Evolutionary conservation across 371 early-diverging fungal species (phyloP).

Genomic region (Chytridium lagenaria): DNA sequence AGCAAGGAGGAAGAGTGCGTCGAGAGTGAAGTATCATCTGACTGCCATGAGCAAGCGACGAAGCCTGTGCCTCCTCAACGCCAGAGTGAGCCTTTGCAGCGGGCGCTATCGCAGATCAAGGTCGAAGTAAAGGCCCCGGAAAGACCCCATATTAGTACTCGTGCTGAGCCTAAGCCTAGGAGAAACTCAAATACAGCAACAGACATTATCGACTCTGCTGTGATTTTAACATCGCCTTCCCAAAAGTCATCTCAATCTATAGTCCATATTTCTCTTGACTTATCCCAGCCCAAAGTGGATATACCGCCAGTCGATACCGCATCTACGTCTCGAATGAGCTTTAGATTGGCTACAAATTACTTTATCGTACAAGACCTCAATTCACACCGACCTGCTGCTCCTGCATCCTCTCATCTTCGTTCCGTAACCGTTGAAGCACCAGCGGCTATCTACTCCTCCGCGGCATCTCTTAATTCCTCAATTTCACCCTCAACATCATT

Average conservation of each 20-base stretch:
- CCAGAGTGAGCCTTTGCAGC: no score
- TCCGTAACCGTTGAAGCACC: not conserved
- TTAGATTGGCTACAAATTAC: slow-evolving; percentile 26
- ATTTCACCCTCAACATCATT: slow-evolving; percentile 12
- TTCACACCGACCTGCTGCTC: not conserved
- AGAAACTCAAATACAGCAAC: not conserved
- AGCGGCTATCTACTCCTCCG: not conserved
- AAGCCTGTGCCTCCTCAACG: not conserved
- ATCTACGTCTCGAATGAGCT: not conserved
- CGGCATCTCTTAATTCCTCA: not conserved
- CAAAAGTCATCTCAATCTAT: not conserved
- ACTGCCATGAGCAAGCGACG: not conserved
- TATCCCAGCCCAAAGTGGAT: not conserved
- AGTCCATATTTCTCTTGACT: not conserved
- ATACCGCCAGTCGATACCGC: not conserved
- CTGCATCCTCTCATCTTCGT: not conserved
- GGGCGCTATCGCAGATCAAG: no score
- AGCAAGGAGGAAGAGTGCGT: not conserved
- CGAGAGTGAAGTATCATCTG: not conserved
- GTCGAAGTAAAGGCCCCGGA: not conserved
- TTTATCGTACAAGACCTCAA: slow-evolving; percentile 34
- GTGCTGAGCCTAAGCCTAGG: not conserved
- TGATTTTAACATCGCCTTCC: not conserved
- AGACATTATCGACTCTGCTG: not conserved
- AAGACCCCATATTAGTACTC: not conserved